Conservation (phyloP, 371 early-diverging fungal species). For the Synchytrium microbalum region DNA sequence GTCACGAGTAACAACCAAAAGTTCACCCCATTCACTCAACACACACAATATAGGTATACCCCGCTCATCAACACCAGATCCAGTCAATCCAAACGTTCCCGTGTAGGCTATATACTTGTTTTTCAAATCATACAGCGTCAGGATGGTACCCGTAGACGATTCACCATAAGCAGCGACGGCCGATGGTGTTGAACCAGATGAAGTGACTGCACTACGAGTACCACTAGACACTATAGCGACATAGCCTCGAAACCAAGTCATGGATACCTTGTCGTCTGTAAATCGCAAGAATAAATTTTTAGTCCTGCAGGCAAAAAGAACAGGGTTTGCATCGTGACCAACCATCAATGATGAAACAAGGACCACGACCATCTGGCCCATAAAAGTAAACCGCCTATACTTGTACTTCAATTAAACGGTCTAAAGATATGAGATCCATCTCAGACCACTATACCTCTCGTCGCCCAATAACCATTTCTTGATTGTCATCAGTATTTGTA, state of each 20-base stretch:
- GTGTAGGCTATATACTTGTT: slow-evolving; percentile 84
- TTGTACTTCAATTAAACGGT: background rate
- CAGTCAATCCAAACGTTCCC: slow-evolving; percentile 47
- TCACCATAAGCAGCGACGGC: slow-evolving; percentile 10
- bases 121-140: slow-evolving; percentile 83
- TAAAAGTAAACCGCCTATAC: slow-evolving; percentile 79
- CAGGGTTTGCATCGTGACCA: too few relatives aligned
- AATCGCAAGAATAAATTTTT: background rate
- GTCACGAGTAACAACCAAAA: slow-evolving; percentile 77
- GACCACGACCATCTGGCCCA: slow-evolving; percentile 83
- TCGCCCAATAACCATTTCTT: slow-evolving; percentile 74
- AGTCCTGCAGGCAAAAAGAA: background rate
- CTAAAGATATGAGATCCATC: background rate
- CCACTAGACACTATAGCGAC: slow-evolving; percentile 62
- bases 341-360: slow-evolving; percentile 84
- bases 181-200: slow-evolving; percentile 10
- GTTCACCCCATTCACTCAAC: slow-evolving; percentile 78
- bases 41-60: slow-evolving; percentile 36
- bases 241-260: slow-evolving; percentile 70
- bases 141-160: slow-evolving; percentile 24
- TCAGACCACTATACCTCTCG: slow-evolving; percentile 50
- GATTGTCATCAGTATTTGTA: slow-evolving; percentile 47
- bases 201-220: slow-evolving; percentile 14
- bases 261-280: slow-evolving; percentile 52
- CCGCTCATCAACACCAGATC: slow-evolving; percentile 10